These are phyloP conservation scores for Zoysia pacifica DNA, from an alignment of 176 grass and related monocot species.

Conservation along the genomic window DNA sequence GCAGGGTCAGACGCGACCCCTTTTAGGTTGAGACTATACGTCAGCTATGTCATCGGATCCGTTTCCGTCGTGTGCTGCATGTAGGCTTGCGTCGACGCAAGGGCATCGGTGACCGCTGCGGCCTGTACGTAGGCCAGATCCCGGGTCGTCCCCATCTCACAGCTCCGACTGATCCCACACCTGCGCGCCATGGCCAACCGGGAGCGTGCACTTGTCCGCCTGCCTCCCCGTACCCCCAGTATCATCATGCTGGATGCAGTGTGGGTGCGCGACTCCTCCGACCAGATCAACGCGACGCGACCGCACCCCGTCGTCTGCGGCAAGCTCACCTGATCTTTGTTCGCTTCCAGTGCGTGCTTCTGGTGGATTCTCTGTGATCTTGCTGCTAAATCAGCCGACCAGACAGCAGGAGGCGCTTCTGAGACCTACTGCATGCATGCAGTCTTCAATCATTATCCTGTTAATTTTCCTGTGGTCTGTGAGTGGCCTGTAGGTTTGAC, in stretches of 20 bases:
- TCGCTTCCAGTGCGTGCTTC: conserved; percentile 17
- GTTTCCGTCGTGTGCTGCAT: neutral
- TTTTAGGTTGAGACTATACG: neutral
- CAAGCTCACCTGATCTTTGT: neutral
- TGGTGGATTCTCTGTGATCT: neutral
- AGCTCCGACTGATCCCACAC: conserved; percentile 20
- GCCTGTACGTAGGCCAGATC: conserved; percentile 23
- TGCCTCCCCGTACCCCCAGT: neutral
- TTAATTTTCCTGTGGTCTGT: too few species aligned
- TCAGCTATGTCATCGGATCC: neutral
- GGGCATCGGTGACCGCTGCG: neutral
- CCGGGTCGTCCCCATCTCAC: conserved; percentile 17
- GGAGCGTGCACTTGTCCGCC: conserved; percentile 18
- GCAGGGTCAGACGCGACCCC: too few species aligned
- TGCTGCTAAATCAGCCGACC: conserved; percentile 31
- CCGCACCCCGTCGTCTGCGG: conserved; percentile 11
- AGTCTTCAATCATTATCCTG: too few species aligned
- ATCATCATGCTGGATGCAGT: neutral
- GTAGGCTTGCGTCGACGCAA: neutral
- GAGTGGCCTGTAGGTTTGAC: too few species aligned
- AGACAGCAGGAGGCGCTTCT: conserved; percentile 20
- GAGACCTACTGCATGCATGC: too few species aligned
- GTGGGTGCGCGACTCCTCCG: neutral
- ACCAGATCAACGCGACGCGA: conserved; percentile 24
- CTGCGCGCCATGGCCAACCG: conserved; percentile 27